Evolutionary conservation across 305 asterid species (phyloP).

Genomic region (Solanum chacoense): DNA sequence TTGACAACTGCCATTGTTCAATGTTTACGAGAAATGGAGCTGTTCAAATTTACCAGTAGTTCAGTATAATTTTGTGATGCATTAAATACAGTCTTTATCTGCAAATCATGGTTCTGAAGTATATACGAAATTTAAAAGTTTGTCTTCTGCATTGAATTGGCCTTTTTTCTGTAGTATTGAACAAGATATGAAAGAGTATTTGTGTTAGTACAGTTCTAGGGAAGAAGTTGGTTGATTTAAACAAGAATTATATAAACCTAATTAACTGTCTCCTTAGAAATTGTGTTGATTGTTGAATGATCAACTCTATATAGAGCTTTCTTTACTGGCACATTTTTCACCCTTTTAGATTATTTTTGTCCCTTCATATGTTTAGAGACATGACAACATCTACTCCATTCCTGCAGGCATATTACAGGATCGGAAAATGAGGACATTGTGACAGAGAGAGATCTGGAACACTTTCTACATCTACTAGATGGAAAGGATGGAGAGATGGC

Average conservation of each 20-base stretch:
- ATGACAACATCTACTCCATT: not conserved
- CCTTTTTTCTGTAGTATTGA: not conserved
- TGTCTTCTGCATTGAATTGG: not conserved
- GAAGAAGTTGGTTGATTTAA: not conserved
- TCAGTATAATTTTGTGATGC: not conserved
- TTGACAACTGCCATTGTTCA: not conserved
- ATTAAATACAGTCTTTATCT: not conserved
- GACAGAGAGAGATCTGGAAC: conserved; percentile 68
- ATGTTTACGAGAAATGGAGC: not conserved
- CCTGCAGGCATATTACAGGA: conserved; percentile 32
- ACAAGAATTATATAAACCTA: not conserved
- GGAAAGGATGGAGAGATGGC: conserved; percentile 67
- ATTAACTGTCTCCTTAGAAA: not conserved
- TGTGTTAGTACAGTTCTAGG: not conserved
- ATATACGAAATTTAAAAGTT: not conserved
- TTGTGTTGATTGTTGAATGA: not conserved
- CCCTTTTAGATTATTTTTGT: not conserved
- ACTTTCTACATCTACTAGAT: conserved; percentile 55
- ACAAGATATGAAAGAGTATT: not conserved
- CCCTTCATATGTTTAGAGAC: not conserved
- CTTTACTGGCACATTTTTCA: not conserved
- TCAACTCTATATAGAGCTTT: not conserved
- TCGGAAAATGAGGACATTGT: conserved; percentile 40
- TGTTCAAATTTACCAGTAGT: not conserved
- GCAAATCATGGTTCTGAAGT: not conserved